Conservation (phyloP, 306 rosid species). For the Rosa multiflora region DNA sequence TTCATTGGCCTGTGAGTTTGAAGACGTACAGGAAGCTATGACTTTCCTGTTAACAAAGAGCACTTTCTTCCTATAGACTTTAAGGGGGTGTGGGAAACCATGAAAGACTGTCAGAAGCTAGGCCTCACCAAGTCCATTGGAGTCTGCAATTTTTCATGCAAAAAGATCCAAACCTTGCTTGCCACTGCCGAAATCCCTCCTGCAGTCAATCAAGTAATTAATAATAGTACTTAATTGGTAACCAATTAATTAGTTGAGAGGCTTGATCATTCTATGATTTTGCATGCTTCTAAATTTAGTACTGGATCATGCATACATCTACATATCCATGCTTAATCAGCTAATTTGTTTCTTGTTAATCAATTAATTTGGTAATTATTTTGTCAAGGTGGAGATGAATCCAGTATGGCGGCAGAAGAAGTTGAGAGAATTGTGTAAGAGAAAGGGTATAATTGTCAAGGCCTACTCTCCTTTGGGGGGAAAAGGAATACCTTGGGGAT, state of each 20-base stretch:
- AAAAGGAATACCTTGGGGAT: no score
- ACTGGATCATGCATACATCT: no score
- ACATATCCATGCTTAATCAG: no score
- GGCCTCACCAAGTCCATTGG: constrained; percentile 74
- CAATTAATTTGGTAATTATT: no score
- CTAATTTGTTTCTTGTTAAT: no score
- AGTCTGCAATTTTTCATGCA: constrained; percentile 64
- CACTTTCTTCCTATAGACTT: constrained; percentile 47
- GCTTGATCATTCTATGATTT: not conserved
- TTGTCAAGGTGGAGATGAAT: no score
- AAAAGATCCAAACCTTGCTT: constrained; percentile 50
- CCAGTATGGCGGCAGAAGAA: no score
- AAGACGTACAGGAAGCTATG: not conserved
- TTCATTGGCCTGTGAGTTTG: constrained; percentile 19
- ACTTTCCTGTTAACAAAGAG: constrained; percentile 33
- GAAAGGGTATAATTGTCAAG: no score
- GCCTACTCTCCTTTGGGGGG: no score
- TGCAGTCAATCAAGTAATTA: constrained; percentile 52
- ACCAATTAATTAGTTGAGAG: not conserved
- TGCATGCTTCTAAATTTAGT: no score
- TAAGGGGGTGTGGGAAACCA: constrained; percentile 55
- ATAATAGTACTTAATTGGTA: not conserved
- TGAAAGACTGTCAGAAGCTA: constrained; percentile 61
- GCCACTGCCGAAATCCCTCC: constrained; percentile 61
- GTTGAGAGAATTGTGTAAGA: no score